Base-by-base conservation (phyloP, 306 rosid species). In the Boehmeria nivea region DNA sequence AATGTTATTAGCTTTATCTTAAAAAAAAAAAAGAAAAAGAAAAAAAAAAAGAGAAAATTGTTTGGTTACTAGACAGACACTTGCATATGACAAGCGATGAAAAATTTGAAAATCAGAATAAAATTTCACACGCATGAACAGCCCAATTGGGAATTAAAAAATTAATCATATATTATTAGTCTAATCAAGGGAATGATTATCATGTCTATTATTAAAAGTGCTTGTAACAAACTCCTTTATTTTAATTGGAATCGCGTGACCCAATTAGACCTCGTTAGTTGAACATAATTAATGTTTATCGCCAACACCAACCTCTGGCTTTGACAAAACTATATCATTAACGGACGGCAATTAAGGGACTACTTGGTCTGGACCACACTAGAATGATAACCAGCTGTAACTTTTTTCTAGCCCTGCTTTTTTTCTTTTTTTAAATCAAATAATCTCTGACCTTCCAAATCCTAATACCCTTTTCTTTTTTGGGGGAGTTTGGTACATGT, bases 361-460 rank as follows among this genome's bases (percentile, higher is more conserved):
- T 60, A 66, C 58, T 76, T 66, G 72, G 65, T 36, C 36, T 9
- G 54, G 78, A 68, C 79, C 85, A 82, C 72, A n/a, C 64, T 19
- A 45, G 8, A 54, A 49, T 74, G 67, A 75, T 51, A 48, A 67
- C 71, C 56, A 64, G 76, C 60, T 72, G 66, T 64, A 66, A 57
- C 27, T 20, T 50, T 47, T 28, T 5, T 23, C 10, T 39, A 12
- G 14, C 49, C 22, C 34, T 28, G 58, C 12, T n/a, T n/a, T n/a
- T n/a, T n/a, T n/a, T n/a, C n/a, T 44, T 36, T 17, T 55, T 55
- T 43, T 31, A 60, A 39, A 47, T 57, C 27, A 34, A 14, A 10
- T 36, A 44, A 18, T 42, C 28, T 26, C 27, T 25, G 17, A 2
- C 38, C 23, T 46, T 42, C 38, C 40, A 37, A 37, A 22, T 47